These are phyloP conservation scores for Coelastrella sp. DNA, from an alignment of 139 green algal species.

Conservation along the genomic window DNA sequence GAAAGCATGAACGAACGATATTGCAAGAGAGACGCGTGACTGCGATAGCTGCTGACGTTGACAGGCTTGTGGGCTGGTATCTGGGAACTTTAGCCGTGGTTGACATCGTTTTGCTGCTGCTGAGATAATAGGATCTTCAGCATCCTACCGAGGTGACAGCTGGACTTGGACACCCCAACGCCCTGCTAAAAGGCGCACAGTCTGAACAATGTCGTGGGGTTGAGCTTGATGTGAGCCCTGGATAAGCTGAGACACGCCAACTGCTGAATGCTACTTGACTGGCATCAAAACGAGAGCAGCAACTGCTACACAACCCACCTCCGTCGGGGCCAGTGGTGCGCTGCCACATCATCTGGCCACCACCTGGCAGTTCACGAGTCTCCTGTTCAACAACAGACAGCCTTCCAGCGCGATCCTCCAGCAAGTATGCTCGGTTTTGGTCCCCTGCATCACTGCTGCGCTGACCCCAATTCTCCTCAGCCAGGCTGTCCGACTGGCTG, in stretches of 20 bases:
- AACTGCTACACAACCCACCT: neutral
- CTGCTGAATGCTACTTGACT: neutral
- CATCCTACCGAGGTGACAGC: neutral
- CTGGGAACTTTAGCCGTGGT: neutral
- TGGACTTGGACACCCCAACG: neutral
- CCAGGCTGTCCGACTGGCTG: neutral
- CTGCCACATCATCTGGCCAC: neutral
- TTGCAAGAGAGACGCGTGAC: neutral
- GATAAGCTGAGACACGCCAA: neutral
- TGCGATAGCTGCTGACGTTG: neutral
- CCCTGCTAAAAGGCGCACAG: neutral
- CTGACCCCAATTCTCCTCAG: neutral
- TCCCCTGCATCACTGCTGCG: neutral
- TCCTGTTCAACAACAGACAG: slow-evolving; percentile 15
- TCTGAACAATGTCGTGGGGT: neutral
- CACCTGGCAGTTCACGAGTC: neutral
- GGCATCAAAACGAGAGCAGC: neutral
- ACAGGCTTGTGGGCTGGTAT: neutral
- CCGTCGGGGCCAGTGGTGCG: neutral
- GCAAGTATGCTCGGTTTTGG: neutral
- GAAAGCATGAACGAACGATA: neutral
- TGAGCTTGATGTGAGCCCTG: neutral
- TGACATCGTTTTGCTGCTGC: too few species aligned
- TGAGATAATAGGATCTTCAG: too few species aligned
- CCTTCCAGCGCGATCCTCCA: neutral